Evolutionary conservation across 2,329 filamentous ascomycete species (phyloP).

Genomic region (Colletotrichum viniferum): DNA sequence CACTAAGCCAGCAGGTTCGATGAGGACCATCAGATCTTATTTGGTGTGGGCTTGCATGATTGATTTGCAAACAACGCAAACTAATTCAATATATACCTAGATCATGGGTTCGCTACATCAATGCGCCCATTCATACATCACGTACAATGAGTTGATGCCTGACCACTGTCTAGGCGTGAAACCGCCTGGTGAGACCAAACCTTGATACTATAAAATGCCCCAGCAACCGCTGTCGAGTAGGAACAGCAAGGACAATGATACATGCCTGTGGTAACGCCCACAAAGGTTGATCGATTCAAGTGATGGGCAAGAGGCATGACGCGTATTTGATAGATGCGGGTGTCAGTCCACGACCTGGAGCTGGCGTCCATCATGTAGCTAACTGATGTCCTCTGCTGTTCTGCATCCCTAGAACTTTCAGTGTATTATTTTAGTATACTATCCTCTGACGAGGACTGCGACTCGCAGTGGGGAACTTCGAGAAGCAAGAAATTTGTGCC

Average conservation of each 20-base stretch:
- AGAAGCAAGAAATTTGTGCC: background rate
- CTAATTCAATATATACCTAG: background rate
- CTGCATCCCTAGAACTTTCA: fast-evolving
- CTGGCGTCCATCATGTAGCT: background rate
- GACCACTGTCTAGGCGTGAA: background rate
- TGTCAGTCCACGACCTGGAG: background rate
- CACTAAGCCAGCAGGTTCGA: background rate
- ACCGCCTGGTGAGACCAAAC: background rate
- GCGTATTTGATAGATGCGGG: background rate
- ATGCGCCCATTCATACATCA: background rate
- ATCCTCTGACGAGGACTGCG: background rate
- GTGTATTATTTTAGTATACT: fast-evolving
- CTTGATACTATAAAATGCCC: background rate
- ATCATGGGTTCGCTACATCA: background rate
- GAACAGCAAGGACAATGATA: background rate
- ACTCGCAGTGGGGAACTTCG: background rate
- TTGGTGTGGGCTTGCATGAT: background rate
- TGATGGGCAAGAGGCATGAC: background rate
- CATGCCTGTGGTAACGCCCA: fast-evolving
- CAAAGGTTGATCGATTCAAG: background rate
- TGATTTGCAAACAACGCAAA: background rate
- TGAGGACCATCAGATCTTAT: too few species aligned
- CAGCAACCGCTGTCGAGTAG: background rate
- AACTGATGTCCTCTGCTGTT: fast-evolving
- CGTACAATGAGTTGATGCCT: too few species aligned